These are phyloP conservation scores for Viola odorata DNA, from an alignment of 345 rosid species.

Conservation along the genomic window DNA sequence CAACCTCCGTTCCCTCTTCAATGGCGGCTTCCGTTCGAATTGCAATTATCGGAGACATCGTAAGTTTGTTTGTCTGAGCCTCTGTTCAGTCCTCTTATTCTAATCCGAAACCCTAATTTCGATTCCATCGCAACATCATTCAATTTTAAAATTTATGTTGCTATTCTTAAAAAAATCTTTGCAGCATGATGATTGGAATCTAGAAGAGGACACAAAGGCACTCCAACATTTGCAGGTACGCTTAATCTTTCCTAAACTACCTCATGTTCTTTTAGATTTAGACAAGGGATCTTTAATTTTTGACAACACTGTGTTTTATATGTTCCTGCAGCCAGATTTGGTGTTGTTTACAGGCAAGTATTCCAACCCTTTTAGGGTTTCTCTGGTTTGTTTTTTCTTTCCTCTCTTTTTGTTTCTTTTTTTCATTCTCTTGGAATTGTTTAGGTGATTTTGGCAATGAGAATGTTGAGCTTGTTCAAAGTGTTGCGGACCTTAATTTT, in stretches of 20 bases:
- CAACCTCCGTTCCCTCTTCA: conserved; percentile 9
- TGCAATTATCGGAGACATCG: conserved; percentile 61
- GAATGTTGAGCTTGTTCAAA: conserved; percentile 61
- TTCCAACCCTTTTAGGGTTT: conserved; percentile 15
- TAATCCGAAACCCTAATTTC: not conserved
- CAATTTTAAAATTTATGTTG: not conserved
- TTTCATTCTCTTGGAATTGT: conserved; percentile 3
- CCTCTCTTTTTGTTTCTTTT: not conserved
- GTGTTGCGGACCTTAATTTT: conserved; percentile 52
- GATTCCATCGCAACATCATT: not conserved
- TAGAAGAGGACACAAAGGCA: conserved; percentile 70
- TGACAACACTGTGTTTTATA: not conserved
- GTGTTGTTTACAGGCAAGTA: conserved; percentile 85
- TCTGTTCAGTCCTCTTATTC: not conserved
- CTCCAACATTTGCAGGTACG: conserved; percentile 61
- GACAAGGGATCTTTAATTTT: not conserved
- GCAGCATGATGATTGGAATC: conserved; percentile 78
- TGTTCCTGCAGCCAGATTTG: conserved; percentile 72
- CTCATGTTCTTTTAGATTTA: not conserved
- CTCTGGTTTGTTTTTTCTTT: not conserved
- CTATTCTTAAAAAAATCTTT: not conserved
- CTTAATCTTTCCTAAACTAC: not conserved
- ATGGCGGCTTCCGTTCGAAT: conserved; percentile 47
- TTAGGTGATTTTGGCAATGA: conserved; percentile 90
- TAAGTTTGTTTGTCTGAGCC: conserved; percentile 14